Base-by-base conservation (phyloP, 352 stramenopile species). In the Pythium phragmitis region DNA sequence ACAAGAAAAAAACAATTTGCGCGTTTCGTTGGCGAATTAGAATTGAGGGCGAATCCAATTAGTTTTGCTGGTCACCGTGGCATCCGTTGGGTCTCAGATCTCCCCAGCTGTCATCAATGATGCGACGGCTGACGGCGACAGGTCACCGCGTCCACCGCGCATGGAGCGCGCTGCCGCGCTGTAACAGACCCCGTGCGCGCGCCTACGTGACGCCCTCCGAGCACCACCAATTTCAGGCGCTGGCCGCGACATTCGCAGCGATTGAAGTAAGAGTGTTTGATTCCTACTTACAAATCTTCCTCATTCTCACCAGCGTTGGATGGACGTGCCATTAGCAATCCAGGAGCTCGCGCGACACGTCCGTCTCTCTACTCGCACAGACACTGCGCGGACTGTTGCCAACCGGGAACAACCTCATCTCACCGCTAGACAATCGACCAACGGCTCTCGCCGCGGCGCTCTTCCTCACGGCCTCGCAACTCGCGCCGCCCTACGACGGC, bases 401-500 rank as follows among this genome's bases (percentile, higher is more conserved):
- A 4, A 41, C 41, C 26, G 26, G 26, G 3, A 5, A 30, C 4
- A 30, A 30, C 26, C 26, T 30, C 26, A 30, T 30, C 4, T 53
- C 76, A 1, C 47, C 54, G 6, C 67, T 72, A 16, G 48, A 34
- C 26, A 7, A 7, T 33, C 5, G 43, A 28, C 41, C 51, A 19
- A 33, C 17, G 3, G 54, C 58, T n/a, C 69, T 94, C 28, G 60
- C 77, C 4, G 75, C 77, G 33, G 85, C 82, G 28, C 74, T 94
- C 41, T 85, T 85, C 49, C 79, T 94, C 59, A 85, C 82, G 8
- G 74, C 82, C 16, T 85, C 82, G 45, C 58, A 94, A 70, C 52
- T 94, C 41, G 86, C 86, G 7, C 82, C 86, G 14, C 67, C 84
- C 0, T 77, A 93, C 49, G 72, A 88, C 51, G 84, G 86, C 17